Percentiles rank a stretch among this genome's conserved stretches.
Evolutionary conservation across 768 basidiomycete genomes (phyloP).

Genomic region (Leccinellum albellum): DNA sequence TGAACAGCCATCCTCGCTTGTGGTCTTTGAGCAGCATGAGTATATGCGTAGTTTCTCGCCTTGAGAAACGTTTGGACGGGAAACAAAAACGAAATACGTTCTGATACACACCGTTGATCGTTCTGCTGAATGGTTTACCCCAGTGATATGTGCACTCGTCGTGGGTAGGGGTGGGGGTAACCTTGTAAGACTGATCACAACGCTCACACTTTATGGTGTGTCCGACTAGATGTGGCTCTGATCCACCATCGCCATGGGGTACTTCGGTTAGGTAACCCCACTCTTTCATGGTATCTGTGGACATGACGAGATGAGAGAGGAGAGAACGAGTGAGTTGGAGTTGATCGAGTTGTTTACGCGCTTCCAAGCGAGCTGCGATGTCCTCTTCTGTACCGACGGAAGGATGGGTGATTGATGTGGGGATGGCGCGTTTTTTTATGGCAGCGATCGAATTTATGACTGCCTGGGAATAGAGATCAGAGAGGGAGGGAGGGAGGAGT

Average conservation of each 20-base stretch:
- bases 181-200: slow-evolving; percentile 66
- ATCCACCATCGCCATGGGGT: slow-evolving; percentile 65
- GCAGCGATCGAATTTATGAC: slow-evolving; percentile 49
- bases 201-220: slow-evolving; percentile 71
- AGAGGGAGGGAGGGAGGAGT: background rate
- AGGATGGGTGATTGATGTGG: slow-evolving; percentile 55
- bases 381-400: slow-evolving; percentile 79
- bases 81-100: background rate
- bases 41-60: slow-evolving; percentile 68
- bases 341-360: slow-evolving; percentile 48
- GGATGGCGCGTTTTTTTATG: slow-evolving; percentile 51
- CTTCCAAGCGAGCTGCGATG: slow-evolving; percentile 50
- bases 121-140: slow-evolving; percentile 64
- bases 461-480: slow-evolving; percentile 35
- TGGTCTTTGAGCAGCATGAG: slow-evolving; percentile 72
- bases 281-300: slow-evolving; percentile 49
- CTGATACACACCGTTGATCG: slow-evolving; percentile 55
- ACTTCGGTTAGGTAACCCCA: slow-evolving; percentile 74
- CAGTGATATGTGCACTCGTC: slow-evolving; percentile 79
- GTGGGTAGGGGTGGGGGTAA: slow-evolving; percentile 54
- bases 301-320: slow-evolving; percentile 58
- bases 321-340: slow-evolving; percentile 50
- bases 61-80: slow-evolving; percentile 25
- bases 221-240: slow-evolving; percentile 58
- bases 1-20: slow-evolving; percentile 63